Evolutionary conservation across 2,329 filamentous ascomycete genomes (phyloP), one percentile per base, ranked within the genome.

Genomic region (Acrocalymma vagum): DNA sequence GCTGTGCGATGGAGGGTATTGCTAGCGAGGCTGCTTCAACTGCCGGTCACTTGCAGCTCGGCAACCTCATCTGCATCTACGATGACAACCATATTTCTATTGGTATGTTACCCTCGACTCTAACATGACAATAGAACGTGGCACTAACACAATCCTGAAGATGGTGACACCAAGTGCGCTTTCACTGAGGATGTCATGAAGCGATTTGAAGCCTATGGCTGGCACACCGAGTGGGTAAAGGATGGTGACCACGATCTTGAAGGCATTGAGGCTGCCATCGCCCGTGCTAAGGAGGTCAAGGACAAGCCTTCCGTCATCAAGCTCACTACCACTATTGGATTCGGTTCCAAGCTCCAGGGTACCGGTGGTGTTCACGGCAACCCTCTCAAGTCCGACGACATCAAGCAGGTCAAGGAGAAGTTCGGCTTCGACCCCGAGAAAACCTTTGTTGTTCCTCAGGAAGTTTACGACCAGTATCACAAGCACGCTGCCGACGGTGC

Each of bases 21-120:
- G 90, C 94, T 58, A 84, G 84, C 69, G 94, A 99, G 81, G 93
- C 94, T 65, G 90, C 82, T 61, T 96, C 91, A 48, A 82, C 91
- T 60, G 94, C 94, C 60, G 94, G 94, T 69, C 94, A 99, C 80
- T 83, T 97, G 74, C 88, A 97, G 83, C 85, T 99, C 55, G 94
- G 93, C 71, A 99, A 97, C 83, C 81, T 99, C 68, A 97, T 97
- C 76, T 85, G 84, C 75, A 83, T 99, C 76, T 99, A 93, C 76
- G 94, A 99, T 71, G 94, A 99, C 82, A 99, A 99, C 84, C 88
- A 96, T 75, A 97, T 99, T 70, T 95, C 83, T 57, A 86, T 86
- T 63, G 83, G 83, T 85, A 69, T 70, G 80, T 47, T 18, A 33
- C 22, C 23, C 15, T 16, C 10, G 9, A 1, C 16, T 36, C 9